Base-by-base conservation (phyloP, 179 eudicot genomes). In the Gypsophila paniculata region DNA sequence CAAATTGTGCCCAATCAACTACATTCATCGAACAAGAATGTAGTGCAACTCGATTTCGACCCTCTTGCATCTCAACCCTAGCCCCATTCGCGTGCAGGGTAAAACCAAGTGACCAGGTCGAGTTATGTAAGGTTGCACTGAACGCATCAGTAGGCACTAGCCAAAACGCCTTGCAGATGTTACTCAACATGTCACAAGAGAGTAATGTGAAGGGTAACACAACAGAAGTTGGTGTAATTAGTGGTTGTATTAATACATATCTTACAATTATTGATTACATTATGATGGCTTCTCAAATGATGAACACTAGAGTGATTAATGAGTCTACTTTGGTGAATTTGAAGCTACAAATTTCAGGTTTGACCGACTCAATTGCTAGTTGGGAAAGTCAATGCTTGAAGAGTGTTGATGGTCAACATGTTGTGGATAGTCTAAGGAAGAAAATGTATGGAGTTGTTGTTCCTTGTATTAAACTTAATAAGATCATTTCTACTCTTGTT, bases 391-490 rank as follows among this genome's bases (percentile, higher is more conserved):
- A 15, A 11, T 68, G 71, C 42, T 68, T 68, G 71, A 68, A 51
- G 46, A 68, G 29, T 23, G 39, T 67, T 51, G 42, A 67, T 49
- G 21, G 22, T n/a, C 44, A 51, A 17, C 42, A 0, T 68, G 22
- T 68, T 26, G 29, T 22, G 8, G 71, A 49, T 68, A 32, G 23
- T 26, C 49, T 68, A 9, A 68, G 51, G 71, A 68, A 49, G 25
- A 68, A 18, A 57, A 26, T 68, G 11, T 49, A 13, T 29, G 15
- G 12, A 51, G 42, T 29, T 68, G 71, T 68, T 68, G 21, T 9
- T 29, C 71, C 71, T 51, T 68, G 71, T 68, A 49, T 68, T 68
- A 68, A 68, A 34, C 71, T 68, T 26, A 68, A 68, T 52, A 68
- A 51, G 25, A 26, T 68, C 4, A n/a, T 68, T 2, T 68, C 71